Conservation (phyloP, 805 yeast genomes). For the Wickerhamiella cacticola region DNA sequence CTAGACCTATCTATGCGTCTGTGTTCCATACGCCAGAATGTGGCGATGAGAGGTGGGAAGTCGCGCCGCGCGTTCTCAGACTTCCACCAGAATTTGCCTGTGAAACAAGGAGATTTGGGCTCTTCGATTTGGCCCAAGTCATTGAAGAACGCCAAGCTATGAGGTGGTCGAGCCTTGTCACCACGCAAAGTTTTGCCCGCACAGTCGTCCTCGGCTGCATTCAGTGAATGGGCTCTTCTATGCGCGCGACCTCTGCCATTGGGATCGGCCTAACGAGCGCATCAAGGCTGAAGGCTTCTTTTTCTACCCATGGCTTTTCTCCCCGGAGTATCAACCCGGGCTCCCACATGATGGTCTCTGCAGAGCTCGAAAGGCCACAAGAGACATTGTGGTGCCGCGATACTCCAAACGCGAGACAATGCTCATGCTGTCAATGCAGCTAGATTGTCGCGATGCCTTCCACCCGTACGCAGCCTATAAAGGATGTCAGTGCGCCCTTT, state of each 20-base stretch:
- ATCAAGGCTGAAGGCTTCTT: background rate
- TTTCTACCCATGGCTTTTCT: background rate
- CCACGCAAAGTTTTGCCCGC: conserved; percentile 1
- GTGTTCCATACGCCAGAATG: background rate
- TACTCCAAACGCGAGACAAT: background rate
- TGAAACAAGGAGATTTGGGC: background rate
- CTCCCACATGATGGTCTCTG: background rate
- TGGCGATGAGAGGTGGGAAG: background rate
- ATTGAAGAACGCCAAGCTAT: background rate
- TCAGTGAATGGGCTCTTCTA: background rate
- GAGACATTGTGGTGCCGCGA: background rate
- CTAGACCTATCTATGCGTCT: background rate
- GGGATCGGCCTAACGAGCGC: background rate
- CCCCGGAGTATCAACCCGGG: background rate
- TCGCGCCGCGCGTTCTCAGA: background rate
- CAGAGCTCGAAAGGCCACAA: background rate
- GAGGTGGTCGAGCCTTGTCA: background rate
- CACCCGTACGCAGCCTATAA: background rate
- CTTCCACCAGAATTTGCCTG: background rate
- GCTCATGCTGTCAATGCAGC: background rate
- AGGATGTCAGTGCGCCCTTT: too few species aligned
- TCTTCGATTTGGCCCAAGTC: background rate
- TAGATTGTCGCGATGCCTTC: background rate
- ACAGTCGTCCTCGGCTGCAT: background rate
- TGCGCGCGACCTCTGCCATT: background rate